Conservation (phyloP, 78 protist genomes). For the Pigoraptor vietnamica region DNA sequence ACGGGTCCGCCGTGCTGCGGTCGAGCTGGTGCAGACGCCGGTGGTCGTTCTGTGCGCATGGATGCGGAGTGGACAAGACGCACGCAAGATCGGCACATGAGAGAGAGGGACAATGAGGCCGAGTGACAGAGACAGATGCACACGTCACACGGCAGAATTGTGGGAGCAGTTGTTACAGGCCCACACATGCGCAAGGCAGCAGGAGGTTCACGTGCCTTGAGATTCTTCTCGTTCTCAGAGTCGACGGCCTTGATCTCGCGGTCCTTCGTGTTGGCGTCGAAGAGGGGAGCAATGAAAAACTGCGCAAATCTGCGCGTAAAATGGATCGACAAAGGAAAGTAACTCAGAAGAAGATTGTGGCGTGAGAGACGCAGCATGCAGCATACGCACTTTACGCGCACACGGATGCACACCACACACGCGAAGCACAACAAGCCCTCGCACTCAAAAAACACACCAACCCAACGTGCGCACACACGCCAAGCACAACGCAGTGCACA, state of each 20-base stretch:
- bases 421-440: neutral
- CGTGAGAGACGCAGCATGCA: neutral
- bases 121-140: neutral
- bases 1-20: constrained; percentile 22
- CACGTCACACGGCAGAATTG: too few species aligned
- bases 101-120: neutral
- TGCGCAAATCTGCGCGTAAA: constrained; percentile 5
- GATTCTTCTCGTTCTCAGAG: constrained; percentile 33
- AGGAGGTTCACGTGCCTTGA: constrained; percentile 12
- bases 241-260: constrained; percentile 65
- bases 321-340: neutral
- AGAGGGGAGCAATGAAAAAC: constrained; percentile 69
- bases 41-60: constrained; percentile 36
- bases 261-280: constrained; percentile 29
- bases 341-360: neutral
- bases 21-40: constrained; percentile 54
- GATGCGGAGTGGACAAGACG: neutral
- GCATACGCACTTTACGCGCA: too few species aligned
- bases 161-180: neutral
- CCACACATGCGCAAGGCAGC: neutral
- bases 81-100: neutral
- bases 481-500: neutral
- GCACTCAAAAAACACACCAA: too few species aligned
- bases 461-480: too few species aligned
- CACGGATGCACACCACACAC: neutral